These are phyloP conservation scores for Trametes sanguinea DNA, from an alignment of 768 basidiomycete species.

Conservation along the genomic window DNA sequence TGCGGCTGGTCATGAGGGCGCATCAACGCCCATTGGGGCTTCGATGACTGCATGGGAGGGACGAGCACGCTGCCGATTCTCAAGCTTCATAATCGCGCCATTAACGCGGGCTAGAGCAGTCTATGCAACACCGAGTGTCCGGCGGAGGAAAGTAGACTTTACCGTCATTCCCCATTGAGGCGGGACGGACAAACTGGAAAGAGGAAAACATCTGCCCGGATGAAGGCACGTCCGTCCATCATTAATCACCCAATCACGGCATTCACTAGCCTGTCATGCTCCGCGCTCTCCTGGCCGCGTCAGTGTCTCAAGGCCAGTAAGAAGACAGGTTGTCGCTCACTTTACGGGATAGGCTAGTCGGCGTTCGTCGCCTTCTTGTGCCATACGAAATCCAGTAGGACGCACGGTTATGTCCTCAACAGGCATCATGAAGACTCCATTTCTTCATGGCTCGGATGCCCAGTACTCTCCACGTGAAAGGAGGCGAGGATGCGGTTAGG, in stretches of 20 bases:
- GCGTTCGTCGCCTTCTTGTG: not conserved
- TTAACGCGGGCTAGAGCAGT: not conserved
- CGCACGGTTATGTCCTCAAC: slow-evolving; percentile 2
- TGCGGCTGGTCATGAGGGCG: slow-evolving; percentile 10
- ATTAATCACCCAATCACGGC: not conserved
- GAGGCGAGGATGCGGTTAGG: not conserved
- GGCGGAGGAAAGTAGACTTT: slow-evolving; percentile 8
- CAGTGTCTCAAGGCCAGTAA: not conserved
- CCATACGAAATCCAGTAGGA: not conserved
- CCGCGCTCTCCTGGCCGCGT: not conserved
- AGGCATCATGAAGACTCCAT: slow-evolving; percentile 2
- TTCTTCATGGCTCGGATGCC: not conserved
- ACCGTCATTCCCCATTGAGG: not conserved
- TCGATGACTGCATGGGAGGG: not conserved
- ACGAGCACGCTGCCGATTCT: slow-evolving; percentile 2
- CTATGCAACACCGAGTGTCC: not conserved
- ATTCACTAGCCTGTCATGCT: not conserved
- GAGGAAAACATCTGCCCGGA: not conserved
- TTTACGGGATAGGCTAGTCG: not conserved
- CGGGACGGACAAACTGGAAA: not conserved
- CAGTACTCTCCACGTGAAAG: too few species aligned
- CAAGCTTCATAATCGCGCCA: not conserved
- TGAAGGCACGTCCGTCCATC: not conserved
- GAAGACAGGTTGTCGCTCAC: not conserved
- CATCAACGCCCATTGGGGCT: slow-evolving; percentile 6